Percentiles rank a stretch among this genome's conserved stretches.
These are phyloP conservation scores for Wickerhamomyces rabaulensis DNA, from an alignment of 805 yeast genomes.

Conservation along the genomic window DNA sequence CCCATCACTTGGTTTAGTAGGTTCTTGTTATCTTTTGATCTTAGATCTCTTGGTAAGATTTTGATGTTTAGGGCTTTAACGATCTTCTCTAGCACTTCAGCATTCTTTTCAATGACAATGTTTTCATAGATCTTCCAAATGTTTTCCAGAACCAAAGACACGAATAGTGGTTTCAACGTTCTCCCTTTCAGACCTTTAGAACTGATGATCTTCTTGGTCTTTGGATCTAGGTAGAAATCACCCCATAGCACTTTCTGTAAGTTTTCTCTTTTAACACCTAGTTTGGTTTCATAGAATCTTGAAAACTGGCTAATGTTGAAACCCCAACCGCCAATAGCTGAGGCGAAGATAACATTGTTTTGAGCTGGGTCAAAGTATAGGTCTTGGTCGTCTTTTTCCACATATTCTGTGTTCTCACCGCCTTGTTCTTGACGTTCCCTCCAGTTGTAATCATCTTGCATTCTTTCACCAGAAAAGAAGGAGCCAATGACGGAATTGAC, in stretches of 20 bases:
- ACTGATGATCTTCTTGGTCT: conserved; percentile 75
- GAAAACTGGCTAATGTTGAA: conserved; percentile 87
- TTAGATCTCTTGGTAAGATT: conserved; percentile 66
- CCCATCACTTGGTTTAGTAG: conserved; percentile 66
- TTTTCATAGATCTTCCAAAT: conserved; percentile 89
- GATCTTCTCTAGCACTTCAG: conserved; percentile 70
- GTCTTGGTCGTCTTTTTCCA: conserved; percentile 75
- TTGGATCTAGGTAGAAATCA: conserved; percentile 83
- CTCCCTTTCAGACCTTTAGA: conserved; percentile 60
- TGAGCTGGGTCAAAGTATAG: conserved; percentile 82
- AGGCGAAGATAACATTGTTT: conserved; percentile 86
- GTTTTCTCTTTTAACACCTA: conserved; percentile 77
- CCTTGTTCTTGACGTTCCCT: conserved; percentile 54
- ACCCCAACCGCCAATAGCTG: conserved; percentile 98
- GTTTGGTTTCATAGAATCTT: conserved; percentile 73
- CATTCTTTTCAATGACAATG: conserved; percentile 57
- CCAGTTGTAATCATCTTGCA: conserved; percentile 80
- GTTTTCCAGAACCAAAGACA: conserved; percentile 77
- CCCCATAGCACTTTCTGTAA: conserved; percentile 94
- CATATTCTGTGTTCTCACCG: conserved; percentile 40
- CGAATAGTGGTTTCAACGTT: conserved; percentile 74
- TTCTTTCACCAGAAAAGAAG: conserved; percentile 86
- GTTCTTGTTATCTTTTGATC: conserved; percentile 69
- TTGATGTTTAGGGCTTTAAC: conserved; percentile 64
- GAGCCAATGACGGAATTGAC: conserved; percentile 94